These are phyloP conservation scores for Mortierella antarctica DNA, from an alignment of 192 early-diverging fungal species.

Conservation along the genomic window DNA sequence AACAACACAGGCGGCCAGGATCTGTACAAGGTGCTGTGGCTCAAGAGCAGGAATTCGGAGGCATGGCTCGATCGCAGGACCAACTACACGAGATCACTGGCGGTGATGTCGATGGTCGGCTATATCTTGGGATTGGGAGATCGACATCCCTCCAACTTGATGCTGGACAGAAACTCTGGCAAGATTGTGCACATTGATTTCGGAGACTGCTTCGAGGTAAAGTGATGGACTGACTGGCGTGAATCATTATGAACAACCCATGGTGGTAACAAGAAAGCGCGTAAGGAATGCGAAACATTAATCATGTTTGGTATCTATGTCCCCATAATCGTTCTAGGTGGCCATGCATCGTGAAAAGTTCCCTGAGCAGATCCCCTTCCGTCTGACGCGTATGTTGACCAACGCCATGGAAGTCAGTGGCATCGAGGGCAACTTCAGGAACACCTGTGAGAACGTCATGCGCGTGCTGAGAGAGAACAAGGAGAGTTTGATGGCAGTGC, in stretches of 20 bases:
- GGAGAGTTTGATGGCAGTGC: slow-evolving; percentile 96
- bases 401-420: slow-evolving; percentile 98
- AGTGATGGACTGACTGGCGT: background rate
- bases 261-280: background rate
- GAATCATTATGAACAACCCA: too few relatives aligned
- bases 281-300: background rate
- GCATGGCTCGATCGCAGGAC: slow-evolving; percentile 95
- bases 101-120: slow-evolving; percentile 98
- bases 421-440: slow-evolving; percentile 96
- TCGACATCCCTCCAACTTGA: slow-evolving; percentile 95
- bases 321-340: slow-evolving; percentile 61
- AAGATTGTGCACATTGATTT: slow-evolving; percentile 98
- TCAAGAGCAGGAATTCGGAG: slow-evolving; percentile 96
- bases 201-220: slow-evolving; percentile 96
- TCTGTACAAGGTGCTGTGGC: slow-evolving; percentile 92
- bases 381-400: slow-evolving; percentile 96
- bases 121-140: slow-evolving; percentile 98
- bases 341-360: slow-evolving; percentile 96
- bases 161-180: slow-evolving; percentile 88
- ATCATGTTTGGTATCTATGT: background rate
- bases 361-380: slow-evolving; percentile 99
- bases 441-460: slow-evolving; percentile 97
- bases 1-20: slow-evolving; percentile 93
- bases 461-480: slow-evolving; percentile 93
- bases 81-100: slow-evolving; percentile 94